Evolutionary conservation across 1,139 yeast genomes (phyloP), one percentile per base, ranked within the genome.

Genomic region (Kodamaea plutei): DNA sequence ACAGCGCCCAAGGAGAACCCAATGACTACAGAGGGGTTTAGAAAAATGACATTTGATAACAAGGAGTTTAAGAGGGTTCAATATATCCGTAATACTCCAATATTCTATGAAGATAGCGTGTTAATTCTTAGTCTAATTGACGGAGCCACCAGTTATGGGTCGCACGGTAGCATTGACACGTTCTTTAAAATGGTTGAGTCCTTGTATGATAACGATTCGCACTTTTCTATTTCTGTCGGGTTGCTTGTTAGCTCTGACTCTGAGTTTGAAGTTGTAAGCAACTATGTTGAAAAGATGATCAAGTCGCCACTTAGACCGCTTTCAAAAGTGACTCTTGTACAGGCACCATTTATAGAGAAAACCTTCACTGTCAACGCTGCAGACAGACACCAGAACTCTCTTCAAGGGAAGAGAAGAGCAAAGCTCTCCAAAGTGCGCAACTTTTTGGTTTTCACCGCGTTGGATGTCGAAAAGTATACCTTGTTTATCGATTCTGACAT

Each of bases 401-500:
- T 58, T 6, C 69, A 64, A 40, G 40, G 66, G 25, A 32, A 47
- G 20, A 45, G 69, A 34, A 43, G 69, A 30, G 46, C 64, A 31
- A 47, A 49, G 21, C 57, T 63, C 30, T 68, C 69, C 4, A 48
- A 60, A 32, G 40, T 59, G 15, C 45, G 69, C 30, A 64, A 64
- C 41, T 63, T 61, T 40, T 41, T 60, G n/a, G 29, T 64, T n/a
- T 47, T 48, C 19, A 43, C 52, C 29, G 43, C 56, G 2, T 44
- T 62, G 27, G 43, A 37, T 8, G 33, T 45, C 20, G 72, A 69
- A 38, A 50, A 51, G 25, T 63, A 59, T 38, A 53, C 72, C 1
- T 36, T 73, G n/a, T 70, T 64, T 34, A 36, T 73, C 12, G 77
- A 73, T 42, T 52, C 71, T 6, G 76, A 71, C 37, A 55, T 71